Conservation (phyloP, 139 green algal genomes). For the Zygnema cylindricum region DNA sequence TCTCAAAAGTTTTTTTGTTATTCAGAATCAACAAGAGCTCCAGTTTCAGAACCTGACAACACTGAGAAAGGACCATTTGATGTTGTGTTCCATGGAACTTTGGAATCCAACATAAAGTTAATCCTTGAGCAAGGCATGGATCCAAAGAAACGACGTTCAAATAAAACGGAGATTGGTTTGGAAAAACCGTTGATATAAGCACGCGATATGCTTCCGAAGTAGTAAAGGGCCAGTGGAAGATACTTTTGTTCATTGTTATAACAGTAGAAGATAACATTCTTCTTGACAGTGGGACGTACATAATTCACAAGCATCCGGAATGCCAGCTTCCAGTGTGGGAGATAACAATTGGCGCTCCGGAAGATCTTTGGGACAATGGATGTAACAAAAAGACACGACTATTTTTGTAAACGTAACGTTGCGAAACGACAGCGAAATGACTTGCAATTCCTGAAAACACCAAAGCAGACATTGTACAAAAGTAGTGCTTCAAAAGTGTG, state of each 20-base stretch:
- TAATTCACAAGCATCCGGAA: background rate
- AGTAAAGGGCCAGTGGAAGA: background rate
- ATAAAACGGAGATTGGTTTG: background rate
- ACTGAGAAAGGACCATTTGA: background rate
- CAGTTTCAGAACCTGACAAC: too few species aligned
- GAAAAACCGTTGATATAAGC: background rate
- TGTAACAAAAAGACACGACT: too few species aligned
- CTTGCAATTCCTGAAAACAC: too few species aligned
- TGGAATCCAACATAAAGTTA: background rate
- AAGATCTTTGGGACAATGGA: too few species aligned
- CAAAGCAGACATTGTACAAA: too few species aligned
- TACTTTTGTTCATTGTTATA: background rate
- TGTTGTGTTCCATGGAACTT: constrained; percentile 5
- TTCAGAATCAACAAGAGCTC: too few species aligned
- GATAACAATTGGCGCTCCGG: background rate
- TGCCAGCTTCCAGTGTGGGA: background rate
- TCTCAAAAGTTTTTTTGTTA: too few species aligned
- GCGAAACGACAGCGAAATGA: too few species aligned
- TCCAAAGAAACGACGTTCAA: background rate
- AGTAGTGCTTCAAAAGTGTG: too few species aligned
- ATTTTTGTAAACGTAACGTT: too few species aligned
- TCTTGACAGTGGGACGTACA: background rate
- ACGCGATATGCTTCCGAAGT: background rate
- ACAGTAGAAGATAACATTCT: background rate
- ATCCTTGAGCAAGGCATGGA: constrained; percentile 14